Evolutionary conservation across 352 stramenopile genomes (phyloP), one percentile per base, ranked within the genome.

Genomic region (Pythium sp.): DNA sequence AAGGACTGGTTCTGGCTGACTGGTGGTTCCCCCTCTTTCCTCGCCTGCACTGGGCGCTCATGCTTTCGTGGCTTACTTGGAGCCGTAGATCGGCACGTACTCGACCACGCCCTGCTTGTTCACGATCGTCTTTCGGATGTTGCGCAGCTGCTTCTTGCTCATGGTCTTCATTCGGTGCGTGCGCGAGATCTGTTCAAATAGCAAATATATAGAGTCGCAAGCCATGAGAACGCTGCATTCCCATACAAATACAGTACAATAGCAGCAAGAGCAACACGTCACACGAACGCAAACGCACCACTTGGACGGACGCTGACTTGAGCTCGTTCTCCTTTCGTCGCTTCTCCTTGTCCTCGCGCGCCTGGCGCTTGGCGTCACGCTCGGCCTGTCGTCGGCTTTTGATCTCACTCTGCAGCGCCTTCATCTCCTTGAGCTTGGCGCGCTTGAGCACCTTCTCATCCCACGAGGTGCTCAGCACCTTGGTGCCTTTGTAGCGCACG

Each of bases 101-200:
- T 95, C 87, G 70, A 97, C 87, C 64, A 95, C 86, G 58, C 90
- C 90, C 65, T 96, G 87, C 75, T 96, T 96, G 88, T 96, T 95
- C 58, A 97, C 84, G 59, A 94, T 91, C 28, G 90, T 95, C 85
- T 97, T 97, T 76, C 93, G 92, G 70, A 97, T 89, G 67, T 96
- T 93, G 68, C 89, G 89, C 71, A 97, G 73, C 74, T 97, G 90
- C 77, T 97, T 97, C 86, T 97, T 97, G 83, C 88, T 96, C 90
- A 97, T 97, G 22, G 82, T 89, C 86, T 97, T 97, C 72, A 97
- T 75, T 51, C 89, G 79, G 78, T 94, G 81, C 70, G 88, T 92
- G 72, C 89, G 82, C 36, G 84, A 92, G 62, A 97, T 94, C 84
- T 94, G 51, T 18, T 64, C 34, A 30, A 58, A 24, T 9, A 55